Evolutionary conservation across 768 basidiomycete genomes (phyloP).

Genomic region (Tubosaeta brunneosetosa): DNA sequence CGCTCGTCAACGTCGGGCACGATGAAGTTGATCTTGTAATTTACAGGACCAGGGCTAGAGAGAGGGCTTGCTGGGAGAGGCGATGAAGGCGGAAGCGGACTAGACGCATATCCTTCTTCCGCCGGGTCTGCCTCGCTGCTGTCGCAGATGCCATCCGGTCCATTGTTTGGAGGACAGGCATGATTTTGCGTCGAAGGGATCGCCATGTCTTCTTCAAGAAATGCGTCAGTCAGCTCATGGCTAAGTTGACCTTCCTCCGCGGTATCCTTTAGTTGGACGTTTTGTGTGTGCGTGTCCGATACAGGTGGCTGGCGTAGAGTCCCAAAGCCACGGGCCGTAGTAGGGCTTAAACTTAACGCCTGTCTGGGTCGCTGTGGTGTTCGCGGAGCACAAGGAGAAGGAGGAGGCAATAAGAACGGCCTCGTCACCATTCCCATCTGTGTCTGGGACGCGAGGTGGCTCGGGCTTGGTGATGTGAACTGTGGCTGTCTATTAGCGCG

Average conservation of each 20-base stretch:
- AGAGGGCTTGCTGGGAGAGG: constrained; percentile 53
- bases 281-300: background rate
- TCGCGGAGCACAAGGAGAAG: constrained; percentile 18
- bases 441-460: constrained; percentile 9
- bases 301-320: background rate
- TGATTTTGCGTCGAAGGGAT: constrained; percentile 21
- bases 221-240: constrained; percentile 36
- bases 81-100: constrained; percentile 58
- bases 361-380: constrained; percentile 1
- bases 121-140: constrained; percentile 18
- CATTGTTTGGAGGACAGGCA: background rate
- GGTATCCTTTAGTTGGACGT: constrained; percentile 16
- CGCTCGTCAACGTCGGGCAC: constrained; percentile 2
- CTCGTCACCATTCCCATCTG: constrained; percentile 13
- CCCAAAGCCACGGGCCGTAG: too few species aligned
- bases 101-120: constrained; percentile 32
- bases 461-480: constrained; percentile 12
- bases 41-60: constrained; percentile 20
- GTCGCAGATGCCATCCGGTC: constrained; percentile 15
- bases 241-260: constrained; percentile 24
- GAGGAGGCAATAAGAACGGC: constrained; percentile 25
- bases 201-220: constrained; percentile 43
- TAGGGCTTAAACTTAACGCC: background rate
- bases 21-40: constrained; percentile 1
- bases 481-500: background rate